Base-by-base conservation (phyloP, 2,329 filamentous ascomycete species). In the Neofusicoccum kwambonambiense region DNA sequence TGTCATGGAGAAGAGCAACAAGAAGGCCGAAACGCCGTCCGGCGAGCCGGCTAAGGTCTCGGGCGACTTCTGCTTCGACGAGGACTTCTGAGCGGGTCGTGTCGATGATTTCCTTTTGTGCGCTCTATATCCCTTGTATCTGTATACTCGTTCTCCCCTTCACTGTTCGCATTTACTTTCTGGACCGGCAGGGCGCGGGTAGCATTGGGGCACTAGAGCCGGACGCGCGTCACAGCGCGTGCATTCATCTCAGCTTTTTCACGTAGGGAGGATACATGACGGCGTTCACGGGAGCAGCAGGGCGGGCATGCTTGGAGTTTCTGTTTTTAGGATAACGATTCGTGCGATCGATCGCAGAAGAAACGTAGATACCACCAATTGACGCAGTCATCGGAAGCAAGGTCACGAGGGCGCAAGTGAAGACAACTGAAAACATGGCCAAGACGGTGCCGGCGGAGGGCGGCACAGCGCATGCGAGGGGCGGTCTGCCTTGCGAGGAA, bases 1-100 rank as follows among this genome's bases (percentile, higher is more conserved):
- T 84, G 94, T 99, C 79, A 96, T 99, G 92, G 90, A 90, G 75
- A 93, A 91, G 82, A 91, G 89, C 72, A 93, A 93, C 84, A 90
- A 90, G 80, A 70, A 77, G 69, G 69, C 73, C 56, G 76, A 78
- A 12, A 79, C 82, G n/a, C 72, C 75, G 64, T 62, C 74, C 62
- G 70, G 79, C 68, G 82, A 78, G 77, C 5, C 82, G 68, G 82
- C 78, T 62, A 73, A 74, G 56, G 73, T 78, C 70, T 80, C 79
- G 65, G 91, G 92, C 68, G 92, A 94, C 82, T 96, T 99, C 82
- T 85, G 81, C 78, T 98, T 99, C 74, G 93, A 98, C 71, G 94
- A 98, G 70, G 95, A 99, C 82, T 99, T 99, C 77, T 98, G 91
- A 85, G 84, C 76, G 68, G 56, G 51, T 72, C 64, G 57, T 41